Base-by-base conservation (phyloP, 139 green algal genomes). In the Ettlia oleoabundans region DNA sequence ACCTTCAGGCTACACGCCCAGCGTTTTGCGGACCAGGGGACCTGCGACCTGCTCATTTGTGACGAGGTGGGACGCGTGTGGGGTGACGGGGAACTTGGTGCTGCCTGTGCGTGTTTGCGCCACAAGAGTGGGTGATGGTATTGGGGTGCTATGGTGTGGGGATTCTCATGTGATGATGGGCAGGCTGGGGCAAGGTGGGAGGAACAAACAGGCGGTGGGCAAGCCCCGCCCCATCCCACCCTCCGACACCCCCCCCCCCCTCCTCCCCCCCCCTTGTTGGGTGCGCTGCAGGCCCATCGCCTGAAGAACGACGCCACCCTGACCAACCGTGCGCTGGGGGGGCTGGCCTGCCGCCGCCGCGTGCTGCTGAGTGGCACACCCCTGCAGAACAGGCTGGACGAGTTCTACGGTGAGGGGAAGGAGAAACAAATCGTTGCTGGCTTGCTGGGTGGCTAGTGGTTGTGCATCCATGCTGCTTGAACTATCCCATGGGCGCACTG, bases 371-470 rank as follows among this genome's bases (percentile, higher is more conserved):
- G 91, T 41, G 97, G 97, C 47, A 98, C 94, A 0, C 95, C 94
- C 24, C 91, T 98, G 75, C 97, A 99, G 89, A 99, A 99, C 88
- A 93, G 98, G 53, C 89, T 99, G 58, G 95, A 98, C 74, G 95
- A 98, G 86, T 89, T 89, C 43, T 87, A 83, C 61, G 82, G 79
- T 84, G 68, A 47, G 78, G 32, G n/a, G 21, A 55, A 19, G 35
- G 37, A 22, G 47, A 58, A 10, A 24, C 13, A 15, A 9, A 41
- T 71, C 9, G 28, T 47, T 41, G 55, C 9, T 65, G 55, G 18
- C 28, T 28, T 15, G 55, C 18, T n/a, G 55, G 15, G 55, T 32
- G 55, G 55, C 55, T 9, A 22, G 18, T 28, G 55, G 21, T 22
- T 65, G 55, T n/a, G 55, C 55, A 28, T 9, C n/a, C 5, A n/a